phyloP scores from a whole-genome alignment of 768 basidiomycete species.

The Hericium coralloides region DNA sequence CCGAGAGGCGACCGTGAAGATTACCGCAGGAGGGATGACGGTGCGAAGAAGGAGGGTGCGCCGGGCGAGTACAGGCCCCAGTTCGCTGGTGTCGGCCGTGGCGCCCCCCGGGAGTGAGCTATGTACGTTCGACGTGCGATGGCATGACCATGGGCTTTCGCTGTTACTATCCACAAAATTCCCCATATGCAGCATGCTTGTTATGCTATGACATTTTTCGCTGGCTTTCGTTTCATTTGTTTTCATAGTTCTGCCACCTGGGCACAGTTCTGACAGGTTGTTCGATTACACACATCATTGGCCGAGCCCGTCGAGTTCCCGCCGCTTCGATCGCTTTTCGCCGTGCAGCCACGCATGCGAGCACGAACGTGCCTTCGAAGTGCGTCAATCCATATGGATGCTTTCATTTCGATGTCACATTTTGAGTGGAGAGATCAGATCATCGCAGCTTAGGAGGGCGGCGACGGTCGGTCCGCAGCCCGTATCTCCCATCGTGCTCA shows the following conservation, averaged over 20 bases:
- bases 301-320: no score
- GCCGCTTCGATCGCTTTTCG: no score
- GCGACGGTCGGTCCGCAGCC: neutral
- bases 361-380: neutral
- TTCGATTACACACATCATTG: no score
- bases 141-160: neutral
- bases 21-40: slow-evolving; percentile 37
- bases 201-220: neutral
- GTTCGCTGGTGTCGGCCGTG: slow-evolving; percentile 84
- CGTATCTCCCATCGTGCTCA: no score
- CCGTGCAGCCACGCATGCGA: neutral
- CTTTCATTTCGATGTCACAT: neutral
- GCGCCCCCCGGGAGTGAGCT: slow-evolving; percentile 60
- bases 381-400: neutral
- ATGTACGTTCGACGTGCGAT: neutral
- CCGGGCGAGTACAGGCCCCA: slow-evolving; percentile 85
- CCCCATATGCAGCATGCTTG: neutral
- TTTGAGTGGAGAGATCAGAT: neutral
- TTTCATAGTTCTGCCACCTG: no score
- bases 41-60: slow-evolving; percentile 84
- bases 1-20: slow-evolving; percentile 87
- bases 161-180: neutral
- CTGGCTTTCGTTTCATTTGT: neutral
- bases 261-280: no score
- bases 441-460: neutral